Conservation (phyloP, 176 grass and related monocot genomes). For the Oryza meyeriana region DNA sequence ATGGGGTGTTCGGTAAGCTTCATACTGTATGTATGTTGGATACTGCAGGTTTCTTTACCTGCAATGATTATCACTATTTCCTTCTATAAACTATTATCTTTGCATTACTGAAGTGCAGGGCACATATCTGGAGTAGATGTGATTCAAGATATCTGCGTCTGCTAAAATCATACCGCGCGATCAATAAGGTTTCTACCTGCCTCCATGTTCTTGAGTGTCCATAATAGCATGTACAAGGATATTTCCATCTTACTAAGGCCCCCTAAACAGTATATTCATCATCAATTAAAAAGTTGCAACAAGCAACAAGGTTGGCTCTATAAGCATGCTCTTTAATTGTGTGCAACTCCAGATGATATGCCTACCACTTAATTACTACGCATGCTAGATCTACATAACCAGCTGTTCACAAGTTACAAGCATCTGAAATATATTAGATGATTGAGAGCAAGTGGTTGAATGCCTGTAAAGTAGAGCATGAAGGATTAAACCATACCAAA, state of each 20-base stretch:
- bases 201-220: neutral
- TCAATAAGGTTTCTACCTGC: neutral
- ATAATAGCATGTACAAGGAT: neutral
- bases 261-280: slow-evolving; percentile 1
- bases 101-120: slow-evolving; percentile 13
- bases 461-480: neutral
- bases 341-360: neutral
- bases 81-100: neutral
- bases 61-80: slow-evolving; percentile 5
- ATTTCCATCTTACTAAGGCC: neutral
- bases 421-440: neutral
- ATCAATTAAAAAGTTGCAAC: neutral
- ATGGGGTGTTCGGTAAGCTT: slow-evolving; percentile 49
- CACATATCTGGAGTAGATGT: neutral
- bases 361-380: neutral
- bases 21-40: slow-evolving; percentile 12
- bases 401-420: neutral
- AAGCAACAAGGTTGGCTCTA: slow-evolving; percentile 3
- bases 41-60: neutral
- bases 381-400: slow-evolving; percentile 13
- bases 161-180: neutral
- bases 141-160: neutral
- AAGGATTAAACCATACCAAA: slow-evolving; percentile 4
- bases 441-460: slow-evolving; percentile 1
- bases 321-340: slow-evolving; percentile 1